Base-by-base conservation (phyloP, 2,329 filamentous ascomycete genomes). In the Sporothrix sp. region DNA sequence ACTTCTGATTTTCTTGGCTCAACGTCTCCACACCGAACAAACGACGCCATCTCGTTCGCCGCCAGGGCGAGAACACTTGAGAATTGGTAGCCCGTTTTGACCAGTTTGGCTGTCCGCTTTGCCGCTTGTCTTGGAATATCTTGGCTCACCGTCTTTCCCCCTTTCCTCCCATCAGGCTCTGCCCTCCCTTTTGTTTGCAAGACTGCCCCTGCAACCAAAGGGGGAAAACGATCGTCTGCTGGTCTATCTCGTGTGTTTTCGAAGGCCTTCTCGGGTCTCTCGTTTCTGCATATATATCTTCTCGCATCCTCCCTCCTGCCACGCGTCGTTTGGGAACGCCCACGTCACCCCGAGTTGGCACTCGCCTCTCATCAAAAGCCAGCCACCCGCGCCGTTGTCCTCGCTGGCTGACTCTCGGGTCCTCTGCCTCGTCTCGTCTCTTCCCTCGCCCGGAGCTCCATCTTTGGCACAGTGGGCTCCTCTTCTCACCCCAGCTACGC, bases 241-340 rank as follows among this genome's bases (percentile, higher is more conserved):
- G n/a, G n/a, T n/a, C n/a, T n/a, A n/a, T n/a, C n/a, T n/a, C n/a
- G n/a, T n/a, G n/a, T n/a, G n/a, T n/a, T 21, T 10, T 27, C 11
- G 25, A 35, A 25, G 18, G 25, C 30, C 20, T 42, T 27, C n/a
- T 33, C 13, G 16, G 16, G 39, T 38, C 40, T 30, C 33, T 18
- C n/a, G 21, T 50, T 38, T 43, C 10, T 23, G n/a, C n/a, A n/a
- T n/a, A n/a, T n/a, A n/a, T n/a, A n/a, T 50, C 48, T 9, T 11
- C 25, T 16, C 20, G 18, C 33, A 9, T 38, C 18, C 25, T 14
- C 16, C 48, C 30, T 23, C 18, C 30, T 48, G 27, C 14, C 14
- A 40, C 36, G 37, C 46, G 46, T 39, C 16, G 7, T 39, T n/a
- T n/a, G 13, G 35, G 30, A 39, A 28, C 16, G 30, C 35, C 27